Evolutionary conservation across 192 early-diverging fungal genomes (phyloP).

Genomic region (Entomortierella beljakovae): DNA sequence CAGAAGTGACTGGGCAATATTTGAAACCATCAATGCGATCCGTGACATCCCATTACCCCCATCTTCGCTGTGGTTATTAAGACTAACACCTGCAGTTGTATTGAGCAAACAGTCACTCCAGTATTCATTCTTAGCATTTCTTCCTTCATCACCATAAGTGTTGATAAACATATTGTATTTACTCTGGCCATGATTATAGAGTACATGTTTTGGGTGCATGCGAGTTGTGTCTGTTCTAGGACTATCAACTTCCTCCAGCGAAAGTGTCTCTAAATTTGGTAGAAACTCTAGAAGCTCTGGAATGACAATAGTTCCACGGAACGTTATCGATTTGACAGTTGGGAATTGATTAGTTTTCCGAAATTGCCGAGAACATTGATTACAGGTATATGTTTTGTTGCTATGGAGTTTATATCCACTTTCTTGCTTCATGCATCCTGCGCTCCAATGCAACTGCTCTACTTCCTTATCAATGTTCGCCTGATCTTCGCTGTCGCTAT

Average conservation of each 20-base stretch:
- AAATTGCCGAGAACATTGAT: background rate
- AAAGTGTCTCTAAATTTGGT: conserved; percentile 19
- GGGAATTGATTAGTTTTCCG: conserved; percentile 14
- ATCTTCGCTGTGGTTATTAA: no score
- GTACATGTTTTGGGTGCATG: background rate
- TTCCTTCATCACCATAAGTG: background rate
- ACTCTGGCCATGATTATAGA: background rate
- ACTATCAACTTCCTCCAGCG: conserved; percentile 13
- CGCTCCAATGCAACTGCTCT: no score
- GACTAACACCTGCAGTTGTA: conserved; percentile 4
- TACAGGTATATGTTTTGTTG: background rate
- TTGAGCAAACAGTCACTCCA: conserved; percentile 5
- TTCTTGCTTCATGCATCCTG: no score
- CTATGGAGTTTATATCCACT: no score
- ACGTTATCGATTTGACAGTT: conserved; percentile 16
- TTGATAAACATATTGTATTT: background rate
- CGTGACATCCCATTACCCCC: no score
- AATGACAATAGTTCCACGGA: conserved; percentile 19
- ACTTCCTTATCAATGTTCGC: conserved; percentile 6
- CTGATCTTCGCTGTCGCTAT: background rate
- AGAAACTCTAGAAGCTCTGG: conserved; percentile 22
- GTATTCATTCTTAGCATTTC: conserved; percentile 1
- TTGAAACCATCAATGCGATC: conserved; percentile 9
- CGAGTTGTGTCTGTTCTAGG: background rate
- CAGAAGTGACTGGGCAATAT: conserved; percentile 22